phyloP scores from a whole-genome alignment of 768 basidiomycete genomes.

The Agaricus blazei region DNA sequence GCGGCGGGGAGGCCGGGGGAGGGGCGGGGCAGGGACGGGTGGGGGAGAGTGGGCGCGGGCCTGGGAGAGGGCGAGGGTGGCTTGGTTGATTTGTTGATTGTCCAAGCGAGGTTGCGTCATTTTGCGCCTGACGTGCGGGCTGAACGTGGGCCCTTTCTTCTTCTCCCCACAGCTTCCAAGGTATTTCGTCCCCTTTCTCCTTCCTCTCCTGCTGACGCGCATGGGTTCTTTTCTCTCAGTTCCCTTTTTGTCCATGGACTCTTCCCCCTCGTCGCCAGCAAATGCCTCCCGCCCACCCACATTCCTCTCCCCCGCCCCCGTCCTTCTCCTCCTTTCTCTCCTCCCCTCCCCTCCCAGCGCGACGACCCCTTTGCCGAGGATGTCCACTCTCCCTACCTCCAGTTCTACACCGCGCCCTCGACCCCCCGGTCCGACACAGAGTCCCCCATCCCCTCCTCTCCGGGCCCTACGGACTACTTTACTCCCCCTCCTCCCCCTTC shows the following conservation, averaged over 20 bases:
- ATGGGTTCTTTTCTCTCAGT: constrained; percentile 12
- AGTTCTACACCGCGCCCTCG: constrained; percentile 44
- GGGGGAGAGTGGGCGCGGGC: neutral
- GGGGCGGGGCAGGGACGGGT: no score
- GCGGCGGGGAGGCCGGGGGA: no score
- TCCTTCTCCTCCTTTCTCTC: constrained; percentile 29
- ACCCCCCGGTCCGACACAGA: constrained; percentile 31
- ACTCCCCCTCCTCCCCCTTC: constrained; percentile 35
- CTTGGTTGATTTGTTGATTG: constrained; percentile 6
- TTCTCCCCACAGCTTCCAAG: neutral
- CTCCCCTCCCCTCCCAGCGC: constrained; percentile 22
- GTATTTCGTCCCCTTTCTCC: constrained; percentile 8
- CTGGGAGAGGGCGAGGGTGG: neutral
- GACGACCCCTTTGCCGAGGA: constrained; percentile 24
- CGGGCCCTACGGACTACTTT: constrained; percentile 24
- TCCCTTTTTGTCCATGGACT: constrained; percentile 9
- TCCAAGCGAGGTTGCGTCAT: constrained; percentile 10
- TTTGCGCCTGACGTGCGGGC: constrained; percentile 6
- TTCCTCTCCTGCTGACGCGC: constrained; percentile 6
- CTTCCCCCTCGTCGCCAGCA: constrained; percentile 1
- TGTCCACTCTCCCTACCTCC: constrained; percentile 24
- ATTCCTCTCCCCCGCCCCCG: constrained; percentile 30
- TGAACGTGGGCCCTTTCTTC: constrained; percentile 1
- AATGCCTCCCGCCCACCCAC: constrained; percentile 16
- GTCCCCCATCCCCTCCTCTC: constrained; percentile 19